phyloP scores from a whole-genome alignment of 441 rosid species.

The Iberis amara region DNA sequence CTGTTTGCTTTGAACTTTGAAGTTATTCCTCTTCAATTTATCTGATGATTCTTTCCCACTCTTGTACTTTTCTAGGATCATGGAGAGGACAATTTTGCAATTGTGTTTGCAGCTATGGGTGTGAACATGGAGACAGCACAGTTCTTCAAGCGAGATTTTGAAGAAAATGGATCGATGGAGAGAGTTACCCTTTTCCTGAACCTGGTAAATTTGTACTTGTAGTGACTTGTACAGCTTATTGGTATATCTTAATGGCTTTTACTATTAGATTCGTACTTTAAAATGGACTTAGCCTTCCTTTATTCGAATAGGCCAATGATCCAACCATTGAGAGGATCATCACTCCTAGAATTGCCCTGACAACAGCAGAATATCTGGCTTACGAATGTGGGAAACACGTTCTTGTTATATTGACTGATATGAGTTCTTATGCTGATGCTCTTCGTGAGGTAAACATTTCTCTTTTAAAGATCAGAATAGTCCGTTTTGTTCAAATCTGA shows the following conservation, averaged over 20 bases:
- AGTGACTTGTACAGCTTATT: not conserved
- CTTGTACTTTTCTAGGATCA: conserved; percentile 47
- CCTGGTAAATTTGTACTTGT: conserved; percentile 46
- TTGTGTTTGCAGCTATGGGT: conserved; percentile 99
- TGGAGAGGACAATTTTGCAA: conserved; percentile 94
- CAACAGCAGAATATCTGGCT: conserved; percentile 91
- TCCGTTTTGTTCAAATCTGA: not conserved
- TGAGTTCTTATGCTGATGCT: conserved; percentile 99
- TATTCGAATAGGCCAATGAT: conserved; percentile 75
- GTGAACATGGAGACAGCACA: conserved; percentile 99
- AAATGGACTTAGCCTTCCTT: conserved; percentile 14
- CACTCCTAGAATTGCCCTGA: conserved; percentile 92
- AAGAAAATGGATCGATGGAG: conserved; percentile 99
- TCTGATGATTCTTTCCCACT: not conserved
- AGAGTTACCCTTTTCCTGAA: conserved; percentile 94
- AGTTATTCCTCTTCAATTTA: too few relatives aligned
- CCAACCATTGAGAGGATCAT: conserved; percentile 95
- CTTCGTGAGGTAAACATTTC: conserved; percentile 79
- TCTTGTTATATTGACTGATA: conserved; percentile 85
- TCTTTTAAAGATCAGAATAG: too few relatives aligned
- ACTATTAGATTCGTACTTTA: not conserved
- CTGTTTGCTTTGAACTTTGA: not conserved
- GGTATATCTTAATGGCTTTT: not conserved
- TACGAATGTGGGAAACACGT: conserved; percentile 99
- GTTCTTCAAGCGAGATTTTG: conserved; percentile 97